Evolutionary conservation across 148 eudicot genomes (phyloP), one percentile per base, ranked within the genome.

Genomic region (Cornus kousa): DNA sequence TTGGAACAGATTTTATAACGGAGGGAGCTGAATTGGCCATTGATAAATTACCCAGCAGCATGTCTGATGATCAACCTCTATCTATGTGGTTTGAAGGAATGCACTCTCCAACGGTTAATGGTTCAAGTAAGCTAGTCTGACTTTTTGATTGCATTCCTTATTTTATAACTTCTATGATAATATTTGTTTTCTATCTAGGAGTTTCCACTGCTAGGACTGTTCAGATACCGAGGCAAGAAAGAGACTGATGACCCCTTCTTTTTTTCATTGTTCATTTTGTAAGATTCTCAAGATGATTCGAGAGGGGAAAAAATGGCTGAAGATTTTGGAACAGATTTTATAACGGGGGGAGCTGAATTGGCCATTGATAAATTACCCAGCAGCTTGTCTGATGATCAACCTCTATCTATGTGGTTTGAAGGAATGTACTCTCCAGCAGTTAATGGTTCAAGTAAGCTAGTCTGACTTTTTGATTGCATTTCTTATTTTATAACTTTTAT

Each of bases 21-120:
- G 67, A 77, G 43, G 85, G 81, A 68, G 81, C 35, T 43, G 86
- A 78, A 70, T 74, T 65, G 67, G 74, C 24, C 66, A 35, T 66
- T 74, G 81, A 71, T 68, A 72, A 67, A 78, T 55, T 80, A 64
- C 77, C 81, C 17, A 75, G 77, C 76, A 85, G 67, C 71, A 70
- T 83, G 23, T 84, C 88, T 32, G 97, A 92, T 74, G 92, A 92
- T 72, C 79, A 78, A 79, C 94, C 97, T n/a, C 86, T 92, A 72
- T 84, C 90, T 40, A 83, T 81, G 66, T 92, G 91, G 92, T 83
- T 90, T 64, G 90, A 85, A 78, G 89, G 82, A 65, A 84, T 78
- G 71, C 91, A 89, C 7, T 59, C 85, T 64, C 81, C 87, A 66
- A 73, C 82, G 1, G 32, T 80, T 88, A 85, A 84, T 82, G 79